Evolutionary conservation across 805 yeast genomes (phyloP), one percentile per base, ranked within the genome.

Genomic region (Yarrowia bubula): DNA sequence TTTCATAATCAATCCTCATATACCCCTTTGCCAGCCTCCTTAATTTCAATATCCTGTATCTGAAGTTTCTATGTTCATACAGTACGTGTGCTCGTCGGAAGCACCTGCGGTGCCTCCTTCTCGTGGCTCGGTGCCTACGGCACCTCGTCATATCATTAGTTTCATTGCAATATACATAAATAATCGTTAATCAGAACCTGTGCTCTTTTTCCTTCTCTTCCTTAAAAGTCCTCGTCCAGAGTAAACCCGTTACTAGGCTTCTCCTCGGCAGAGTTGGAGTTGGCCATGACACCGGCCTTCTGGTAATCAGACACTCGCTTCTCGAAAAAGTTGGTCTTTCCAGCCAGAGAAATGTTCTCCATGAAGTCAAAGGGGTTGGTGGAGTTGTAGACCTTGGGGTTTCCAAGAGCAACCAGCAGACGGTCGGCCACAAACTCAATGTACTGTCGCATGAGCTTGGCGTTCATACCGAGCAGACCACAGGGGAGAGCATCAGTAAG

Each of bases 251-350:
- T 82, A 69, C 78, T 51, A 35, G 46, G 8, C 47, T 55, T 55
- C 78, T 79, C 68, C 60, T 32, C 62, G 48, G 28, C 28, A 22
- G 53, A 38, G 65, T 67, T 66, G 57, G 64, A 64, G 68, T 81
- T 75, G 70, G 96, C 93, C 95, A 93, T 93, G 74, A 93, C 99
- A 82, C 99, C 98, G 66, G 99, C 98, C 82, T 93, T 95, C 81
- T 93, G 99, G 81, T 93, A 93, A 80, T 93, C 99, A 66, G 96
- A 89, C 66, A 93, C 99, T 81, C 99, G 89, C 86, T 93, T 93
- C 84, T 93, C 99, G 76, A 93, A 93, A 86, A 93, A 93, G 83
- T 95, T 93, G 73, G 99, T 93, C 86, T 93, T 93, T 79, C 99
- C 99, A 67, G 98, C 96, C 72, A 93, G 85, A 8, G 98, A 93